Conservation (phyloP, 345 rosid genomes). For the Hibiscus syriacus region DNA sequence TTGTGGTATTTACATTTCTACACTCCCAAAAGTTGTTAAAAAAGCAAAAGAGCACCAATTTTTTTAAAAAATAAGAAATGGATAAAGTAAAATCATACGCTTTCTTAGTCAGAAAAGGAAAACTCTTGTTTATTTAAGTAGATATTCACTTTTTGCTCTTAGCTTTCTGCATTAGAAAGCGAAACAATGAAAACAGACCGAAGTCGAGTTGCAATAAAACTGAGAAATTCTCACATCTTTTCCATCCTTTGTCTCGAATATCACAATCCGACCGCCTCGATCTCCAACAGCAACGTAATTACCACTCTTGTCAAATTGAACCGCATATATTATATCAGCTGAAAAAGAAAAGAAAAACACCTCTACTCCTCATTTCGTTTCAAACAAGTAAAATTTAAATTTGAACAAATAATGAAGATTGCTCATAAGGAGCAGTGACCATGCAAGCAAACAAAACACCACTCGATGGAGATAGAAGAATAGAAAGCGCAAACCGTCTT, state of each 20-base stretch:
- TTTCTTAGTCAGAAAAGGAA: neutral
- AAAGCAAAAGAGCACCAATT: neutral
- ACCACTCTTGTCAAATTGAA: constrained; percentile 52
- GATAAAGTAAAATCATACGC: neutral
- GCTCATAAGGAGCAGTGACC: neutral
- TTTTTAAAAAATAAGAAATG: neutral
- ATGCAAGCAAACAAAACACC: neutral
- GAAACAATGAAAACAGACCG: neutral
- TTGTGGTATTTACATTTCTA: neutral
- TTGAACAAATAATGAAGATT: neutral
- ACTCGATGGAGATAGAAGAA: neutral
- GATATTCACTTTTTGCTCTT: neutral
- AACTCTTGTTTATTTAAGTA: neutral
- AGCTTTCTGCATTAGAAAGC: neutral
- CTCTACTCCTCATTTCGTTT: neutral
- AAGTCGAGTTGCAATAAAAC: neutral
- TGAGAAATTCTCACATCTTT: constrained; percentile 25
- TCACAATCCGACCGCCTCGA: constrained; percentile 52
- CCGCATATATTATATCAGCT: constrained; percentile 47
- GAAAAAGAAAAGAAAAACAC: constrained; percentile 4
- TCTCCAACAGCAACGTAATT: constrained; percentile 59
- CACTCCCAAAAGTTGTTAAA: neutral
- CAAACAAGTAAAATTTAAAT: neutral
- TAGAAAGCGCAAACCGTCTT: constrained; percentile 26
- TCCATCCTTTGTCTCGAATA: constrained; percentile 36